Evolutionary conservation across 1,139 yeast genomes (phyloP), one percentile per base, ranked within the genome.

Genomic region (Debaryomyces psychrophilus): DNA sequence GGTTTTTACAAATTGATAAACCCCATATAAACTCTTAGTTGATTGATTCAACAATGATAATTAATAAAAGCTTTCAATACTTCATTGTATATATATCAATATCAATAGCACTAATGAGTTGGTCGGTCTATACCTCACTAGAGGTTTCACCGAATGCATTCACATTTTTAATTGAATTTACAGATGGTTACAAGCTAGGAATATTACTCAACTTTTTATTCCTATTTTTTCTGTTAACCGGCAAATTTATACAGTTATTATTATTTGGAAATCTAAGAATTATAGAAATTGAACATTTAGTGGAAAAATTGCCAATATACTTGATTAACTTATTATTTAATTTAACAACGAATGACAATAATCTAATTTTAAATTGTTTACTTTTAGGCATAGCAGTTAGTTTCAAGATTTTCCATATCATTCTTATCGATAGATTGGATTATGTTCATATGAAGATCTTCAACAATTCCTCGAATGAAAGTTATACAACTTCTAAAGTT

Each of bases 181-280:
- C 76, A 4, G 72, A 67, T 39, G 76, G 75, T 4, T 50, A 61
- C 40, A 68, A 68, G 43, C 50, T 72, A 23, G 68, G 67, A 5
- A 63, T 69, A 8, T 47, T 71, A 8, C 51, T 72, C 41, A 72
- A 71, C 48, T 58, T 59, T 28, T 52, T 70, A 7, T 57, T 77
- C 12, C 61, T 81, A 38, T 62, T 70, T 35, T 57, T 73, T 40
- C 53, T 74, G 4, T 50, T 75, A 7, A 43, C 74, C 2, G 83
- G 81, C 5, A 72, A 74, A 49, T 22, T 69, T 5, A 53, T 81
- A 1, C 84, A 81, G 51, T 47, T 64, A 43, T 4, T 84, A 1
- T 62, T 90, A 40, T 90, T 90, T 69, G 97, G 97, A 0, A 84
- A 82, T 46, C 68, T 93, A 45, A 71, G 96, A 45, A 69, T 83